Base-by-base conservation (phyloP, 257 asterid genomes). In the Ajuga chamaepitys region DNA sequence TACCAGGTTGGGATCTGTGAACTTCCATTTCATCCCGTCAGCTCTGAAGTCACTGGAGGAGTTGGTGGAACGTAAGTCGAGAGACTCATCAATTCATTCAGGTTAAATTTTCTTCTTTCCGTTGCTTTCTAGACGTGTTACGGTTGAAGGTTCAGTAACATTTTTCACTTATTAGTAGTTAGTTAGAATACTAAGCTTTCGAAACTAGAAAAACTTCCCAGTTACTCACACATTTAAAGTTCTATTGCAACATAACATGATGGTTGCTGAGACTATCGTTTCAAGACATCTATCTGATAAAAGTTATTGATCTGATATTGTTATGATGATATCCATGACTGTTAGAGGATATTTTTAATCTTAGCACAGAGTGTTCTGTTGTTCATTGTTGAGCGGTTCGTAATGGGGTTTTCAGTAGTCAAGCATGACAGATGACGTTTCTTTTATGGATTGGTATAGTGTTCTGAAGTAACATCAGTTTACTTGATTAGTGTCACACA, bases 1-100 rank as follows among this genome's bases (percentile, higher is more conserved):
- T 34, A 48, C 66, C 74, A 69, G 74, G 74, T 69, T 69, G 68
- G 74, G 54, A 37, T 69, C 68, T 69, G 74, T 26, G 74, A 69
- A 56, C 74, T 69, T 48, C 68, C 74, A 25, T 69, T 69, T 59
- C 74, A 58, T 48, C 74, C 74, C 26, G 59, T 69, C 54, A 69
- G 74, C 61, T 69, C 68, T 24, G 68, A 69, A 48, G 68, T 69
- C 48, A 59, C 59, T 35, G 74, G 74, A 69, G 74, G 74, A 69
- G 74, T 69, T 59, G 74, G 74, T 38, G 74, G 74, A 37, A 69
- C 74, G 74, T 69, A 59, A 69, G 74, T 69, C 0, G 14, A 28
- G 2, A 2, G 3, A 45, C 20, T 32, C 37, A 46, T 21, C 18
- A 47, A 3, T 35, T 37, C 13, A 68, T 58, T 45, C 32, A 18